Percentiles rank a stretch among this genome's conserved stretches.
These are phyloP conservation scores for Eucalyptus sp. DNA, from an alignment of 345 rosid genomes.

Conservation along the genomic window DNA sequence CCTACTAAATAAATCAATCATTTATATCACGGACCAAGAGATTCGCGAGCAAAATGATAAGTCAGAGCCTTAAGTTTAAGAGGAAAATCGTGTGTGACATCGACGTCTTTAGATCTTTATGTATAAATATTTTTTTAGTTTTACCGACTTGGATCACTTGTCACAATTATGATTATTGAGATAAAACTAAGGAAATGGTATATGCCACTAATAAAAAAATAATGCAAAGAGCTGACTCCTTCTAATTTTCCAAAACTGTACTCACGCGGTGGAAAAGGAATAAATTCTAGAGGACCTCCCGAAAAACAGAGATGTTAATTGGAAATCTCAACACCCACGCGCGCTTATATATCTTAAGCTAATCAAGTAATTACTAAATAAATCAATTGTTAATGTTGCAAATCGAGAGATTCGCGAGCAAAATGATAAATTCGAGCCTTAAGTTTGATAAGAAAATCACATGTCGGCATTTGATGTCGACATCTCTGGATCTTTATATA, in stretches of 20 bases:
- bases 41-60: neutral
- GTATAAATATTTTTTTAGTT: too few species aligned
- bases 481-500: neutral
- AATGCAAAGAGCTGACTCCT: neutral
- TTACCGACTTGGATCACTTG: neutral
- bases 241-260: neutral
- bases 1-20: accelerated
- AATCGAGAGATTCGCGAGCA: too few species aligned
- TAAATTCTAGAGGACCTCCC: neutral
- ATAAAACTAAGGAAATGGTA: neutral
- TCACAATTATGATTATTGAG: too few species aligned
- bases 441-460: accelerated
- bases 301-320: accelerated
- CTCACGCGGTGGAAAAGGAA: too few species aligned
- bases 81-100: neutral
- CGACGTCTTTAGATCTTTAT: too few species aligned
- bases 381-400: neutral
- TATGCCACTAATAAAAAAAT: neutral
- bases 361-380: neutral
- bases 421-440: neutral
- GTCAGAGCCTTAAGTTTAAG: neutral
- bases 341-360: neutral
- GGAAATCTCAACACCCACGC: neutral
- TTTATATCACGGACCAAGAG: accelerated
- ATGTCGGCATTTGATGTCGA: neutral